Conservation (phyloP, 2,329 filamentous ascomycete genomes). For the Aureobasidium lini region DNA sequence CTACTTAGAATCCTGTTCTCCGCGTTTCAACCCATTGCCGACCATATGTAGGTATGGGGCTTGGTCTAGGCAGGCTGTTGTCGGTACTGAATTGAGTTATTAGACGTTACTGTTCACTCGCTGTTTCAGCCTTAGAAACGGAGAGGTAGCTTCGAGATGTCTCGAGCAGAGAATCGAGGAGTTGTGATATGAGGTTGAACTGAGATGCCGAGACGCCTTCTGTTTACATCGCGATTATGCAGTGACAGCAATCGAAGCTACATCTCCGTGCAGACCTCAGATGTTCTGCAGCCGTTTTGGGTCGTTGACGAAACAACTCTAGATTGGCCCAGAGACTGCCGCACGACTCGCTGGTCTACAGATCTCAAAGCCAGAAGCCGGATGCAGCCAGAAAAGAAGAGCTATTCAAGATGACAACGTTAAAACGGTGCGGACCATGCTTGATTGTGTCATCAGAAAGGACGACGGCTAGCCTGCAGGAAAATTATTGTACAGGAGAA, state of each 20-base stretch:
- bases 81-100: not conserved
- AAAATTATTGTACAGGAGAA: not conserved
- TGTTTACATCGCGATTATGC: too few species aligned
- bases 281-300: not conserved
- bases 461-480: not conserved
- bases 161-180: too few species aligned
- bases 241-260: too few species aligned
- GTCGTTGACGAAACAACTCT: not conserved
- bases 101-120: not conserved
- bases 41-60: not conserved
- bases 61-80: not conserved
- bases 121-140: not conserved
- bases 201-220: too few species aligned
- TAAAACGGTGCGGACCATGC: not conserved
- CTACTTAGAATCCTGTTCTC: not conserved
- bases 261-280: too few species aligned
- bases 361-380: not conserved
- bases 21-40: not conserved
- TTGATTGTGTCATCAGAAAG: not conserved
- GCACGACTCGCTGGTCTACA: not conserved
- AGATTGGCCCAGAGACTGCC: not conserved
- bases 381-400: too few species aligned
- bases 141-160: too few species aligned
- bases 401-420: not conserved
- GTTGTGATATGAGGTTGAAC: too few species aligned